Evolutionary conservation across 139 green algal species (phyloP).

Genomic region (Helicosporidium sp.): DNA sequence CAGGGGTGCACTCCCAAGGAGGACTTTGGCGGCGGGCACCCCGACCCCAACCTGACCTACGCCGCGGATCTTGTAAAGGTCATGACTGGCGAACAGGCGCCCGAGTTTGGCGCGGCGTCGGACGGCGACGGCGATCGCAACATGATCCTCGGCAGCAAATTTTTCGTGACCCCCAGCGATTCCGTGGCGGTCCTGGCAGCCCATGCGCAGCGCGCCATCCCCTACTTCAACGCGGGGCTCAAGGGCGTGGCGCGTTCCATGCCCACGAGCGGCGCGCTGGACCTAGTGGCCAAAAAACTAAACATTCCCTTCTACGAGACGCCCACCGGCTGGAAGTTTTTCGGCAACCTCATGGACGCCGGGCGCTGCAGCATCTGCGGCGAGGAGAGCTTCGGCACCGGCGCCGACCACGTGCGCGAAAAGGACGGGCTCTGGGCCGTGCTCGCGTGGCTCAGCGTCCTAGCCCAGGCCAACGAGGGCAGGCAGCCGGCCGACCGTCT

Average conservation of each 20-base stretch:
- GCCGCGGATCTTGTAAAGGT: conserved; percentile 83
- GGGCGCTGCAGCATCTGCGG: conserved; percentile 84
- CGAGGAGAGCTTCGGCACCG: conserved; percentile 94
- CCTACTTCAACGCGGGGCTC: conserved; percentile 88
- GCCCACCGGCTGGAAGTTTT: conserved; percentile 98
- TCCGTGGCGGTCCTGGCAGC: conserved; percentile 95
- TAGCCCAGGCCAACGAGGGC: conserved; percentile 80
- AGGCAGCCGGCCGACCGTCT: conserved; percentile 49
- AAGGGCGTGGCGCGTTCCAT: conserved; percentile 96
- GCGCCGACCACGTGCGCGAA: conserved; percentile 84
- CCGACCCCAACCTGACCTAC: conserved; percentile 98
- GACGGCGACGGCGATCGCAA: conserved; percentile 96
- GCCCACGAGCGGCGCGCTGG: conserved; percentile 84
- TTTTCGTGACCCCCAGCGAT: conserved; percentile 95
- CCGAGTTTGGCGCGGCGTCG: conserved; percentile 44
- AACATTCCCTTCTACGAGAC: conserved; percentile 89
- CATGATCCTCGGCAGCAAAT: conserved; percentile 93
- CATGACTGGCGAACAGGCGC: conserved; percentile 43
- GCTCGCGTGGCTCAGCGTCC: conserved; percentile 77
- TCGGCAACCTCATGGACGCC: conserved; percentile 96
- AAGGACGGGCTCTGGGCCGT: conserved; percentile 98
- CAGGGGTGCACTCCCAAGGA: conserved; percentile 30
- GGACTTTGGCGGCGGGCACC: conserved; percentile 90
- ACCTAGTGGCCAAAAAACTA: conserved; percentile 71
- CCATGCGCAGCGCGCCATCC: conserved; percentile 81